These are phyloP conservation scores for Plectosphaerella plurivora DNA, from an alignment of 2,329 filamentous ascomycete species.

Conservation along the genomic window DNA sequence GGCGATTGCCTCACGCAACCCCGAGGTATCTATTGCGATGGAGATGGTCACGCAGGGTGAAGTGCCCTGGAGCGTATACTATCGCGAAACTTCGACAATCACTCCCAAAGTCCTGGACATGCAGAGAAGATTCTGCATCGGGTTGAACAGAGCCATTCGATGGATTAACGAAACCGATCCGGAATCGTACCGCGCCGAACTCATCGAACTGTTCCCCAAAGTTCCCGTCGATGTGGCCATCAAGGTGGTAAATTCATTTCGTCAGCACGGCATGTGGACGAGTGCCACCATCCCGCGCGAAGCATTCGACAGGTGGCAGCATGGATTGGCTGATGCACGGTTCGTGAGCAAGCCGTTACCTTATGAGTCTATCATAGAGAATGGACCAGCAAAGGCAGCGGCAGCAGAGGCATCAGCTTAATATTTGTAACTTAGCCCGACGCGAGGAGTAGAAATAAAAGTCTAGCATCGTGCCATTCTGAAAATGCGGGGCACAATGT, in stretches of 20 bases:
- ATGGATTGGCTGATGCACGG: constrained; percentile 5
- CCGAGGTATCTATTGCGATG: constrained; percentile 5
- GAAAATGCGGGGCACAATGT: too few relatives aligned
- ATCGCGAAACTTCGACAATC: constrained; percentile 4
- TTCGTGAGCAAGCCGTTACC: constrained; percentile 4
- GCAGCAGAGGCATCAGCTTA: background rate
- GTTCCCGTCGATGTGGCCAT: constrained; percentile 6
- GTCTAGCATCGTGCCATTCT: too few relatives aligned
- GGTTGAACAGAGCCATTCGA: constrained; percentile 7
- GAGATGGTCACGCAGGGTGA: constrained; percentile 7
- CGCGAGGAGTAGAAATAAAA: too few relatives aligned
- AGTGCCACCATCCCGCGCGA: constrained; percentile 3
- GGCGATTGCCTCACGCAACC: constrained; percentile 4
- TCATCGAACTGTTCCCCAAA: constrained; percentile 8
- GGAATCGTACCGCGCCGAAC: constrained; percentile 7
- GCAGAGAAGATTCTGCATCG: constrained; percentile 9
- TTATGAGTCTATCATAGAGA: constrained; percentile 4
- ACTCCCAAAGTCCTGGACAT: constrained; percentile 5
- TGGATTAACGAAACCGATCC: constrained; percentile 5
- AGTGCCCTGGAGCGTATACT: constrained; percentile 13
- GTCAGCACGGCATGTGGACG: constrained; percentile 10
- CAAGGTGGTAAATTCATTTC: constrained; percentile 7
- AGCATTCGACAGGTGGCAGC: constrained; percentile 9
- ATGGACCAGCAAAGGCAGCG: constrained; percentile 3
- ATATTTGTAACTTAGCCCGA: too few relatives aligned